Conservation (phyloP, 345 rosid genomes). For the Populus pruinosa region DNA sequence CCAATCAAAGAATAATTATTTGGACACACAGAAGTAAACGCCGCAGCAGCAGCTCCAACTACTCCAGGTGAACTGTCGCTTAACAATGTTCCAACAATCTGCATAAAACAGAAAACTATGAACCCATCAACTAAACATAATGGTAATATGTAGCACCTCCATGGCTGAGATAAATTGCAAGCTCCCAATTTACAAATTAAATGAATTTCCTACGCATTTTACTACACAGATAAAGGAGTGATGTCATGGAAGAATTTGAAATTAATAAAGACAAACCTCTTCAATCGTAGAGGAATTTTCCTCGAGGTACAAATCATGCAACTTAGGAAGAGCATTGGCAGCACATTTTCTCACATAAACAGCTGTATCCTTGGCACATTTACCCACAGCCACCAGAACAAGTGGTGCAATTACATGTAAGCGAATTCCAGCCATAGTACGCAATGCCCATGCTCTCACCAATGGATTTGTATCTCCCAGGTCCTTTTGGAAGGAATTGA, state of each 20-base stretch:
- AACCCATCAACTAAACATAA: conserved; percentile 1
- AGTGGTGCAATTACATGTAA: conserved; percentile 84
- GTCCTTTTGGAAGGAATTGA: conserved; percentile 92
- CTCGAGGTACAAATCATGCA: conserved; percentile 74
- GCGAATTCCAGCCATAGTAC: conserved; percentile 94
- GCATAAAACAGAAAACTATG: conserved; percentile 25
- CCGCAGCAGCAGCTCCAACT: conserved; percentile 94
- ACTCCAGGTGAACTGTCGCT: conserved; percentile 86
- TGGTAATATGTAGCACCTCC: too few species aligned
- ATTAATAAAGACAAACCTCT: conserved; percentile 53
- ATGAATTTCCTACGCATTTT: too few species aligned
- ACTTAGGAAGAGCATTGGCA: conserved; percentile 92
- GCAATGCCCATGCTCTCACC: conserved; percentile 98
- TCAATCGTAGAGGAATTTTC: conserved; percentile 66
- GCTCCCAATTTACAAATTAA: too few species aligned
- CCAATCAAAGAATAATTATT: conserved; percentile 67
- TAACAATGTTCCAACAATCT: conserved; percentile 78
- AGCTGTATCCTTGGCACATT: conserved; percentile 90
- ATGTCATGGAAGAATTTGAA: neutral
- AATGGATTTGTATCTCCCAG: conserved; percentile 92
- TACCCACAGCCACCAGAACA: conserved; percentile 74
- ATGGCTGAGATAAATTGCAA: too few species aligned
- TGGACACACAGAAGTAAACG: conserved; percentile 84
- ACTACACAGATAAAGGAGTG: too few species aligned
- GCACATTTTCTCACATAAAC: conserved; percentile 94